These are phyloP conservation scores for Pouteria campechiana DNA, from an alignment of 179 eudicot genomes.

Conservation along the genomic window DNA sequence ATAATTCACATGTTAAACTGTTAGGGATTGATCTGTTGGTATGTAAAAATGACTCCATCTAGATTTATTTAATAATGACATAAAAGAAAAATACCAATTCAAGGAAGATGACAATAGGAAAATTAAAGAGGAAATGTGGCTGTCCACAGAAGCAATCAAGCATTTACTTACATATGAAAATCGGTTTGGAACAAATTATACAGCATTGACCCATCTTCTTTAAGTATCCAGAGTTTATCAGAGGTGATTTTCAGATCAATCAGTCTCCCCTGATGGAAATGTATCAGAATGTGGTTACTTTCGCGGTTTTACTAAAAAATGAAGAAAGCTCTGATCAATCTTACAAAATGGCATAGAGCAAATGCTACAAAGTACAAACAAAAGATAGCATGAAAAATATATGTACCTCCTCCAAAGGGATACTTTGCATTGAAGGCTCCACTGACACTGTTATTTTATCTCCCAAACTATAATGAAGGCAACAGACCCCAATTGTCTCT, in stretches of 20 bases:
- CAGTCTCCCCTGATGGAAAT: conserved; percentile 37
- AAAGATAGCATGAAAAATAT: not conserved
- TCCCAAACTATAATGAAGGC: conserved; percentile 29
- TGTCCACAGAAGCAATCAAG: no score
- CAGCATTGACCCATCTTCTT: conserved; percentile 59
- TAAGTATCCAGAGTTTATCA: conserved; percentile 67
- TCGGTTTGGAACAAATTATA: conserved; percentile 25
- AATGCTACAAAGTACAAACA: not conserved
- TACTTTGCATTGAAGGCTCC: conserved; percentile 35
- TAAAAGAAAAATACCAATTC: no score
- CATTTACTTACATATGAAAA: conserved; percentile 42
- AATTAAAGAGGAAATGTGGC: no score
- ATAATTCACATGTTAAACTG: no score
- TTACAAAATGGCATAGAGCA: not conserved
- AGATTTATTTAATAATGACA: no score
- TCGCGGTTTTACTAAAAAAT: no score
- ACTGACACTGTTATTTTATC: conserved; percentile 35
- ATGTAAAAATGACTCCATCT: no score
- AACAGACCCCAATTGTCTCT: conserved; percentile 34
- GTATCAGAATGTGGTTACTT: no score
- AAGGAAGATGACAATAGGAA: no score
- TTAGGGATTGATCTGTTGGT: no score
- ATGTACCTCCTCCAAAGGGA: conserved; percentile 64
- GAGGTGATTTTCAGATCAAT: conserved; percentile 65
- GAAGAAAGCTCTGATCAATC: no score